These are phyloP conservation scores for Acanthamoeba sp. DNA, from an alignment of 208 protist species.

Conservation along the genomic window DNA sequence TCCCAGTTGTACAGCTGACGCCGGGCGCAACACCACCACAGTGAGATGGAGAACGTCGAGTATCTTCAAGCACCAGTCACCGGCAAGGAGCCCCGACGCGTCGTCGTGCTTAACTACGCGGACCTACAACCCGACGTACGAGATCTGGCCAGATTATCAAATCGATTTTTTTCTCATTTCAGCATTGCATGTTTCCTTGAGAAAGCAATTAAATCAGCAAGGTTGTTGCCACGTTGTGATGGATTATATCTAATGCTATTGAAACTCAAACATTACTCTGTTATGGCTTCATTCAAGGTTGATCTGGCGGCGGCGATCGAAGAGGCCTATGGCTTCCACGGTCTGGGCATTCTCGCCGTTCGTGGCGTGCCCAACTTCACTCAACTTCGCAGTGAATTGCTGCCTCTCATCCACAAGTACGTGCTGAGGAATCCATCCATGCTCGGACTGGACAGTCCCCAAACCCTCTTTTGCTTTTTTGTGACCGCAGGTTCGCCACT, in stretches of 20 bases:
- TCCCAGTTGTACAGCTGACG: too few species aligned
- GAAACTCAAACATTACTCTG: background rate
- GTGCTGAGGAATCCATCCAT: too few species aligned
- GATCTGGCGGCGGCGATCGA: conserved; percentile 79
- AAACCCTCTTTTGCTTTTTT: background rate
- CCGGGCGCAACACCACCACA: background rate
- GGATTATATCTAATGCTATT: background rate
- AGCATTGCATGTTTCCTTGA: too few species aligned
- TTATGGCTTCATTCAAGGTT: background rate
- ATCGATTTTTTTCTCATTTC: background rate
- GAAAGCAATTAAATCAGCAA: too few species aligned
- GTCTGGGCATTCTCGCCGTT: conserved; percentile 81
- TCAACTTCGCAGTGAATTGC: conserved; percentile 62
- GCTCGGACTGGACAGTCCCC: too few species aligned
- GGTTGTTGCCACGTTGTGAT: too few species aligned
- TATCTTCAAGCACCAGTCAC: background rate
- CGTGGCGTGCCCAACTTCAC: conserved; percentile 75
- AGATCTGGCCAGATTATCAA: too few species aligned
- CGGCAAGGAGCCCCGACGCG: conserved; percentile 2
- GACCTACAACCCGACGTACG: conserved; percentile 13
- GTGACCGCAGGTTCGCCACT: conserved; percentile 62
- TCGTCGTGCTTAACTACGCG: conserved; percentile 48
- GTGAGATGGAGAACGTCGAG: conserved; percentile 21
- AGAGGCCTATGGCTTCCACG: conserved; percentile 77
- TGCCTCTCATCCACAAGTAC: conserved; percentile 77